Evolutionary conservation across 1,284 basidiomycete species (phyloP), one percentile per base, ranked within the genome.

Genomic region (Spongiforma sp.): DNA sequence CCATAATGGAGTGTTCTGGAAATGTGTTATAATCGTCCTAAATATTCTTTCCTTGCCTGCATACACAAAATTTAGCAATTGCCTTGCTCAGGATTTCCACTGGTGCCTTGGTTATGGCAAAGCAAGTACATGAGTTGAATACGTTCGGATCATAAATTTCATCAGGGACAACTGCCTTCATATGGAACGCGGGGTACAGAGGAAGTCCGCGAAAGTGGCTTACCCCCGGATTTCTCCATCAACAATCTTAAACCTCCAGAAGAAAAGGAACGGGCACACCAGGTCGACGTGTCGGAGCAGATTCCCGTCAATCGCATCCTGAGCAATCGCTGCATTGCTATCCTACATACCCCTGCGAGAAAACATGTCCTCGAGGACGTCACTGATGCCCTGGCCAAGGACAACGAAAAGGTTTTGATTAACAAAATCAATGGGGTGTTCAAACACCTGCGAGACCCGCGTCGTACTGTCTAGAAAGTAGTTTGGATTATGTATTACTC

Each of bases 121-220:
- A 61, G 90, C 91, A n/a, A n/a, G n/a, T n/a, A n/a, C n/a, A 2
- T 81, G 82, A 19, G 76, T 75, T 0, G 92, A 94, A 72, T 90
- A 94, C 72, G 82, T 85, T 28, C 84, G 93, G 39, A 84, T 93
- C 69, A 78, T 94, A 57, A 91, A 91, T 72, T 87, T n/a, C 89
- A 0, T 77, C 79, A 36, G 93, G 91, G 7, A 75, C 83, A 9
- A 81, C 88, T n/a, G 87, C 82, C 5, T 81, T 91, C 63, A 86
- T 93, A 54, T 94, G 93, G 92, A 94, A 93, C 75, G 77, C 93
- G 39, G 92, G 93, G 75, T 88, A 93, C 75, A 82, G 88, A 89
- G 66, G 91, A 94, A 71, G 70, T 62, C n/a, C 82, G 90, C 65
- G 91, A 94, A 73, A 67, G 73, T 28, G 88, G 85, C 37, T 83